A percentile compares a stretch with the other conserved stretches of the same genome.
These are phyloP conservation scores for Rhexocercosporidium sp. DNA, from an alignment of 2,329 filamentous ascomycete species.

Conservation along the genomic window DNA sequence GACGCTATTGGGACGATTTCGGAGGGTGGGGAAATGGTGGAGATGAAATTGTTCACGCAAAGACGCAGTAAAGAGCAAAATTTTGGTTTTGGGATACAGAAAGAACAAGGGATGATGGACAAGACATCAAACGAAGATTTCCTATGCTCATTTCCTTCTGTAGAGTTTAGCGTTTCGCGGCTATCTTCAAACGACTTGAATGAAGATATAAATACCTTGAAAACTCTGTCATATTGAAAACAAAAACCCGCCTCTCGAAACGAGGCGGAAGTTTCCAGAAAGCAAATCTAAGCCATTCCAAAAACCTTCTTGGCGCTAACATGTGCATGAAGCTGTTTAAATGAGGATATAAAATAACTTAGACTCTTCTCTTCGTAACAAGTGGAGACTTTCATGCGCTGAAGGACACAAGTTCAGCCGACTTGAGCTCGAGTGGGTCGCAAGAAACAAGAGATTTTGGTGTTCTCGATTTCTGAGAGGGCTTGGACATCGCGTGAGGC, in stretches of 20 bases:
- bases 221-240: background rate
- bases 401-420: too few relatives aligned
- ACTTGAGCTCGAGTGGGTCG: too few relatives aligned
- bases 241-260: too few relatives aligned
- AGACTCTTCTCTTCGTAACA: background rate
- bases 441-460: background rate
- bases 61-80: background rate
- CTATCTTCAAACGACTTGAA: background rate
- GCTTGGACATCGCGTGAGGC: background rate
- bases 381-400: background rate
- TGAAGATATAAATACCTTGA: background rate
- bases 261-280: background rate
- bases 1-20: background rate
- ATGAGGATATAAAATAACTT: constrained; percentile 8
- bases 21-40: background rate
- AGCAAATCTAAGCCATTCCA: background rate
- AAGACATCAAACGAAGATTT: background rate
- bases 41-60: background rate
- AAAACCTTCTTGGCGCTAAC: background rate
- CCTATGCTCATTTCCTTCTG: too few relatives aligned
- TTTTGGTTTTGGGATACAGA: background rate
- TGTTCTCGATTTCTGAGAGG: background rate
- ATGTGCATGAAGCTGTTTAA: background rate
- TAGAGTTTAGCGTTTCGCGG: background rate
- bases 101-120: background rate